Evolutionary conservation across 768 basidiomycete species (phyloP).

Genomic region (Lyophyllum semitale): DNA sequence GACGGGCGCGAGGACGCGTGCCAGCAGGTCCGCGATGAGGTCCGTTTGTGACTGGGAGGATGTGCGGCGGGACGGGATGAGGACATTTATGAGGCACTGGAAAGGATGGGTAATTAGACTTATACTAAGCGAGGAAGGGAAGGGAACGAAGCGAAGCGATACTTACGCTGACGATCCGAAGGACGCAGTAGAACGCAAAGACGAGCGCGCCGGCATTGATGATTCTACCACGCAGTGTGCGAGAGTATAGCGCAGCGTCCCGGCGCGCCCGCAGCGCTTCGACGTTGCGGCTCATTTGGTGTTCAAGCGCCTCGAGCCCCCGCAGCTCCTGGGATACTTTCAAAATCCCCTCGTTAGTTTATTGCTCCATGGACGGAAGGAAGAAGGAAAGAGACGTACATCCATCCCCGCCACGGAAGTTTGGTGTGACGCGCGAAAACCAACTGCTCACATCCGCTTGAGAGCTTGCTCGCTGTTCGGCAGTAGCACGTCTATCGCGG

Average conservation of each 20-base stretch:
- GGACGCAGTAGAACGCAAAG: conserved; percentile 70
- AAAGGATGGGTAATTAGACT: not conserved
- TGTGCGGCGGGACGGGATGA: conserved; percentile 34
- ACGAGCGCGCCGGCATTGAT: conserved; percentile 46
- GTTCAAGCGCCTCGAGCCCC: conserved; percentile 68
- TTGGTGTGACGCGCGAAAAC: conserved; percentile 51
- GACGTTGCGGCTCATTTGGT: conserved; percentile 64
- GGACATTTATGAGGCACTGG: conserved; percentile 55
- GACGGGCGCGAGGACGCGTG: conserved; percentile 31
- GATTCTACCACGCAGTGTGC: conserved; percentile 56
- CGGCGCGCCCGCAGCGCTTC: conserved; percentile 50
- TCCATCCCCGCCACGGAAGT: conserved; percentile 49
- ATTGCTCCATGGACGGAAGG: not conserved
- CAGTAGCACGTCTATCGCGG: conserved; percentile 34
- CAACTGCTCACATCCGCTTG: conserved; percentile 38
- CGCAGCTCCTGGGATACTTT: conserved; percentile 57
- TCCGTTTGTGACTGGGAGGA: conserved; percentile 26
- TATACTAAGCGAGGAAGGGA: not conserved
- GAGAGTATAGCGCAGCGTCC: conserved; percentile 48
- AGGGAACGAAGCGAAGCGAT: not conserved
- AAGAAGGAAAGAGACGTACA: conserved; percentile 24
- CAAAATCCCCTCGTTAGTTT: not conserved
- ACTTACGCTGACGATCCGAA: conserved; percentile 64
- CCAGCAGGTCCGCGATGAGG: conserved; percentile 42
- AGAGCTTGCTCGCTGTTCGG: conserved; percentile 27